Evolutionary conservation across 306 rosid genomes (phyloP).

Genomic region (Malus sylvestris): DNA sequence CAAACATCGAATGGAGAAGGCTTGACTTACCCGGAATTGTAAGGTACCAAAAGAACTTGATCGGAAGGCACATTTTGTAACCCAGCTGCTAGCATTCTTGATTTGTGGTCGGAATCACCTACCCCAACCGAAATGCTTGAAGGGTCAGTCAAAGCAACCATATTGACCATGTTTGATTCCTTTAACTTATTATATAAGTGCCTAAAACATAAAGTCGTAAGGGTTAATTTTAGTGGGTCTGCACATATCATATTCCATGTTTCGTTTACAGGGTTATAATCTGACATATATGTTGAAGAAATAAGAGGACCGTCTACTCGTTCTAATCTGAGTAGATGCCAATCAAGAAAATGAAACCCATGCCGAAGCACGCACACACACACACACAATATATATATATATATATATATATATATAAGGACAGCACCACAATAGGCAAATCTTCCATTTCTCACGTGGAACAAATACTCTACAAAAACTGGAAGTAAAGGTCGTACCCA

Average conservation of each 20-base stretch:
- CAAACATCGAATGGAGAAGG: background rate
- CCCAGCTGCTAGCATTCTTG: background rate
- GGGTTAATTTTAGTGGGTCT: background rate
- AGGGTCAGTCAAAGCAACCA: conserved; percentile 5
- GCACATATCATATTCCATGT: background rate
- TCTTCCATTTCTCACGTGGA: background rate
- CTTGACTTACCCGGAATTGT: background rate
- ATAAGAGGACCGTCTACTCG: background rate
- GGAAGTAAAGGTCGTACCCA: too few relatives aligned
- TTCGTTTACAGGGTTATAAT: background rate
- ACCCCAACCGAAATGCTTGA: background rate
- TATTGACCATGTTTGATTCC: background rate
- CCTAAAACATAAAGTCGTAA: background rate
- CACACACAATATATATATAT: too few relatives aligned
- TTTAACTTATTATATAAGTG: conserved; percentile 1
- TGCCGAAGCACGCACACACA: too few relatives aligned
- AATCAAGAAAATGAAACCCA: background rate
- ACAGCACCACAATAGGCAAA: background rate
- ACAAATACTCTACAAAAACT: too few relatives aligned
- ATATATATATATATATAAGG: too few relatives aligned
- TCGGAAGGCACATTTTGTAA: background rate
- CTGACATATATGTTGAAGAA: background rate
- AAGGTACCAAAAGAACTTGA: conserved; percentile 9
- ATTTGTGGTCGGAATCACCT: background rate
- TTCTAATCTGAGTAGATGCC: background rate